A percentile compares a stretch with the other conserved stretches of the same genome.
These are phyloP conservation scores for Sphaerulina populicola DNA, from an alignment of 2,329 filamentous ascomycete genomes.

Conservation along the genomic window DNA sequence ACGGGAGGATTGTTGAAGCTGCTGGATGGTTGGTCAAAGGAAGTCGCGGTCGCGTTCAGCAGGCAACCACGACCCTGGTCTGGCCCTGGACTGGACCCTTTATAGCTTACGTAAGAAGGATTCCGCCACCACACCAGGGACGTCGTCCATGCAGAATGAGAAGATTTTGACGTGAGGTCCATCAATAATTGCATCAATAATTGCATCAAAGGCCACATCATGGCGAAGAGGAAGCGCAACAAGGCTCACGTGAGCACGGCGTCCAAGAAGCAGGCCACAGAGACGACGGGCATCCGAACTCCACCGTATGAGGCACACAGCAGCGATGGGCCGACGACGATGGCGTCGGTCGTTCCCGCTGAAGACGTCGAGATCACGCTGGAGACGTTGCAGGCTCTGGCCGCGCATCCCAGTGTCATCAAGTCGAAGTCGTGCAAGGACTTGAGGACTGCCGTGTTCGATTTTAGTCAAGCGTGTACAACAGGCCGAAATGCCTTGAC, in stretches of 20 bases:
- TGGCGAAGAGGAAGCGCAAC: constrained; percentile 14
- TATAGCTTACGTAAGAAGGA: too few relatives aligned
- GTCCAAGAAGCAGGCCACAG: constrained; percentile 1
- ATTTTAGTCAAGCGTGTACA: constrained; percentile 60
- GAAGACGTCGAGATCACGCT: constrained; percentile 61
- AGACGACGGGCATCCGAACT: constrained; percentile 1
- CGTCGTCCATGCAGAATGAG: too few relatives aligned
- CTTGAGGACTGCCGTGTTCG: constrained; percentile 57
- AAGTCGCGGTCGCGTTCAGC: not conserved
- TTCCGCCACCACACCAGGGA: not conserved
- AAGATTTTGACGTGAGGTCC: too few relatives aligned
- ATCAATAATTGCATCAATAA: too few relatives aligned
- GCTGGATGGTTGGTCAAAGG: not conserved
- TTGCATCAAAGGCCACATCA: not conserved
- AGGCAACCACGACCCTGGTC: not conserved
- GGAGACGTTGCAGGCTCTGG: constrained; percentile 53
- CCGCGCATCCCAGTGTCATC: constrained; percentile 53
- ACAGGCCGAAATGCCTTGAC: constrained; percentile 51
- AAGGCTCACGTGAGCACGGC: not conserved
- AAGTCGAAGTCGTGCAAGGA: constrained; percentile 62
- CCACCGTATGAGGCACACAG: constrained; percentile 5
- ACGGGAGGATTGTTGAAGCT: not conserved
- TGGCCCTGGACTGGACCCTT: too few relatives aligned
- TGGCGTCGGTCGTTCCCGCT: constrained; percentile 9
- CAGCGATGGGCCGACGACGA: constrained; percentile 2